Evolutionary conservation across 2,329 filamentous ascomycete species (phyloP), one percentile per base, ranked within the genome.

Genomic region (Gnomoniopsis sp.): DNA sequence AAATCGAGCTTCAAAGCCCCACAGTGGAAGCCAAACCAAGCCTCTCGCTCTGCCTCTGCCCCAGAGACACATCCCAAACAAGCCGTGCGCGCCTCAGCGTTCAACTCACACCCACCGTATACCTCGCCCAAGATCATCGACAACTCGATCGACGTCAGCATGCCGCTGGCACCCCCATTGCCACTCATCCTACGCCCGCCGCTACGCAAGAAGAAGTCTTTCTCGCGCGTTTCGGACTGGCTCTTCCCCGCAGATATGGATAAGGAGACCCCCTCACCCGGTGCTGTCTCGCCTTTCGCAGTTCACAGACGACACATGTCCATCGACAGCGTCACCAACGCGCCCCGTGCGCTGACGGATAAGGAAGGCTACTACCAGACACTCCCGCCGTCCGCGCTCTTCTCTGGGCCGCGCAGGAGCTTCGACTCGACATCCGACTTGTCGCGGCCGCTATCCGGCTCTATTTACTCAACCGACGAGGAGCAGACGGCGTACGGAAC

Each of bases 191-290:
- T 85, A 57, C 79, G 81, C n/a, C 84, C 83, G 8, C 82, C 83
- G 1, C 68, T 87, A 62, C 76, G 85, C 59, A 87, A 87, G 75
- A 88, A 87, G 76, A 88, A 87, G 67, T 86, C 84, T 0, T 87
- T 88, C 67, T 84, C 83, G 11, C 77, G 79, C 17, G 81, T 87
- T 10, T 86, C 84, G 2, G 79, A 70, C 64, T 87, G 84, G 83
- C 74, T 87, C 26, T 83, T 81, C 64, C 75, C 79, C 48, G 69
- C 71, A 19, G 65, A 67, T 34, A 66, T 56, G 49, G 65, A 73
- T 12, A 53, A 30, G n/a, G 52, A 54, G 17, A 36, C 11, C 47
- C 30, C 14, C 53, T 2, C 19, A 33, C n/a, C 34, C 19, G 15
- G 15, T 21, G 21, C 17, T 38, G 33, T 65, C 70, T 49, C 68